Evolutionary conservation across 129 eudicot genomes (phyloP), one percentile per base, ranked within the genome.

Genomic region (Calendula officinalis): DNA sequence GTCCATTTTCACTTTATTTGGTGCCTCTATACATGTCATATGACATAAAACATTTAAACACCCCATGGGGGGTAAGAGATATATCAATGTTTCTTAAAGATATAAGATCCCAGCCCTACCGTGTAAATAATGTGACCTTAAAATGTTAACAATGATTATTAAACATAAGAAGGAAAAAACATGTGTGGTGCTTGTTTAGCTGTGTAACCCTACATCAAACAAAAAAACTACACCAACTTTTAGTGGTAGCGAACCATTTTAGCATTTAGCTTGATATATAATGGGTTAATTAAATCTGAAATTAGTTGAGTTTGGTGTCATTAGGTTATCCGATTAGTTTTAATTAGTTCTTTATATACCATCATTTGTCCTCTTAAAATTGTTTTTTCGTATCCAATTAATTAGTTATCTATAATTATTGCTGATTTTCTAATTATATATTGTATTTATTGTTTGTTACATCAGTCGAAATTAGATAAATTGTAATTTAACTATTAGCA

Each of bases 261-360:
- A 66, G 54, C 54, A 70, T 66, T 16, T 57, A 56, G 60, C 66
- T 73, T 65, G 5, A 56, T 15, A 48, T 47, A 32, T 16, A 17
- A 55, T 36, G 8, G 39, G 32, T 38, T 65, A 56, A 45, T 38
- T 65, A 56, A 45, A 56, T 39, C 37, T 16, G 3, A 3, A 39
- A 56, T 40, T 56, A 37, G 56, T 46, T 39, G 48, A 38, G 68
- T 47, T 66, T 39, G 73, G 42, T 73, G 72, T 57, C 69, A 61
- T 52, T 71, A 62, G 56, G 56, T 42, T 59, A 40, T 46, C 73
- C 33, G 22, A 73, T 51, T 1, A 22, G 2, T 22, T 22, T 22
- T 39, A 56, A 38, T 56, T 30, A 11, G 7, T 15, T 47, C 7
- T 48, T 57, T 57, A 59, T 46, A 30, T 52, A 47, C 30, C 38